Base-by-base conservation (phyloP, 192 early-diverging fungal genomes). In the Coemansia sp. region DNA sequence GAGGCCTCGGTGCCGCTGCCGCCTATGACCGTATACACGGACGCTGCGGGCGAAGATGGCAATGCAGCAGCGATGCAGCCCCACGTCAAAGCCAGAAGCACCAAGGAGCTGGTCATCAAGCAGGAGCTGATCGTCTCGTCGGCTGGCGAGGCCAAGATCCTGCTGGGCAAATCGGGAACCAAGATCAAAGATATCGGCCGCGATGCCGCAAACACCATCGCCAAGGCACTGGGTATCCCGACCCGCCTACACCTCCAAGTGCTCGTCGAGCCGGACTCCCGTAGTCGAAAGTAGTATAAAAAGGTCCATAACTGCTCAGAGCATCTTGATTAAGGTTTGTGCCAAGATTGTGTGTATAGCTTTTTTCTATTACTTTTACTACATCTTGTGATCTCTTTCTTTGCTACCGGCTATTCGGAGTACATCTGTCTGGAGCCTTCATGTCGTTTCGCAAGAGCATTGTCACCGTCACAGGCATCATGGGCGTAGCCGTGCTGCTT, bases 161-260 rank as follows among this genome's bases (percentile, higher is more conserved):
- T 81, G 66, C 42, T 74, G 5, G 78, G 78, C 48, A 26, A 65
- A 2, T 34, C 39, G 9, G 78, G 78, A 59, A 23, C 60, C 34
- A 45, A 37, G 7, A 66, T 81, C 40, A 60, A 60, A 23, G 63
- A 65, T 1, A 81, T 81, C 13, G 24, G 66, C 9, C 50, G 63
- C 55, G 28, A 35, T 0, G 78, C 78, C 4, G 60, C 55, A 43
- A 24, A 31, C 55, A 61, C 46, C 26, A 81, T 81, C 26, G 57
- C 71, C 24, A 56, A 55, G 59, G 73, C 78, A 0, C 72, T 81
- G 26, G 66, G 66, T 20, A 63, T 55, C 18, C 73, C 65, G 18
- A 67, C 68, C 37, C 78, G 78, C 51, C 51, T 81, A 40, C 65
- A 75, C 39, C 56, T 81, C 55, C 78, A 72, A 63, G 78, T 81